Evolutionary conservation across 2,329 filamentous ascomycete genomes (phyloP).

Genomic region (Conoideocrella luteorostrata): DNA sequence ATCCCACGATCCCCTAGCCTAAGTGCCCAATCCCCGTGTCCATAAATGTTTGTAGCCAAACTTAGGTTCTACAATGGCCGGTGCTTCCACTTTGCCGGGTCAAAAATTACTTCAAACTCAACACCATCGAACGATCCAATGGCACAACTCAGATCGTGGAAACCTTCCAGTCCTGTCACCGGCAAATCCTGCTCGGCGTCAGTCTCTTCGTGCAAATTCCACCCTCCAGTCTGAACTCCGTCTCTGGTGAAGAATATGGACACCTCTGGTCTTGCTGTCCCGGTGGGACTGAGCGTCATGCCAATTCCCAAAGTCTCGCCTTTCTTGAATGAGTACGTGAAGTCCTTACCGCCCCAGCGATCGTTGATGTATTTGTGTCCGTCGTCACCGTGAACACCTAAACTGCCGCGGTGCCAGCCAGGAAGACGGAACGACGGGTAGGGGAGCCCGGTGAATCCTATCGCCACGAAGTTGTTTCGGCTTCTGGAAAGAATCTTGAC

Average conservation of each 20-base stretch:
- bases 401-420: conserved; percentile 70
- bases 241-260: conserved; percentile 62
- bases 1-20: too few species aligned
- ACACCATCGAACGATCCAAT: conserved; percentile 66
- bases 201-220: conserved; percentile 70
- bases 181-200: conserved; percentile 57
- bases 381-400: conserved; percentile 76
- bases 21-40: too few species aligned
- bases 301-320: conserved; percentile 67
- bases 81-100: conserved; percentile 53
- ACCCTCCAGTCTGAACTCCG: conserved; percentile 52
- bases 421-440: conserved; percentile 74
- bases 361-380: conserved; percentile 72
- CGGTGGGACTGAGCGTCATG: conserved; percentile 49
- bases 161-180: conserved; percentile 61
- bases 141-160: conserved; percentile 63
- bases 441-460: conserved; percentile 67
- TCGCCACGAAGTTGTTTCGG: conserved; percentile 46
- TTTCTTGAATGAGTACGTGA: conserved; percentile 55
- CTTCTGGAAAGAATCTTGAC: conserved; percentile 47
- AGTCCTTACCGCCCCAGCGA: conserved; percentile 63
- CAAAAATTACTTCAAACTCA: conserved; percentile 61
- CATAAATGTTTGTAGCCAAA: too few species aligned
- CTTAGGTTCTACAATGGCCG: conserved; percentile 13
- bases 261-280: conserved; percentile 22